Evolutionary conservation across 495 filamentous ascomycete genomes (phyloP).

Genomic region (Pseudevernia furfuracea): DNA sequence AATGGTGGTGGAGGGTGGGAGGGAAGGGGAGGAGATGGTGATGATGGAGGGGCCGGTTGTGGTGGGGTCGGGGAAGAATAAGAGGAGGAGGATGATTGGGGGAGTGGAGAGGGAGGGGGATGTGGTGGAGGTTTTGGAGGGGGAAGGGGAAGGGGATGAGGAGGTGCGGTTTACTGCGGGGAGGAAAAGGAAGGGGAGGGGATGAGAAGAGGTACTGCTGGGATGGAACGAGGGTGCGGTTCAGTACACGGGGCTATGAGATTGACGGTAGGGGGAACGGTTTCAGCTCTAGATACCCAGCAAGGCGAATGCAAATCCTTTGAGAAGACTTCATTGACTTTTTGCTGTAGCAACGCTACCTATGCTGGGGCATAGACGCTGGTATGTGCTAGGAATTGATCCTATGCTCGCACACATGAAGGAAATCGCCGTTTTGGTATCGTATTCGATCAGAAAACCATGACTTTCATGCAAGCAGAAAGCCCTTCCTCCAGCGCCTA

Average conservation of each 20-base stretch:
- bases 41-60: constrained; percentile 1
- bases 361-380: background rate
- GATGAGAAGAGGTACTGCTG: background rate
- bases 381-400: background rate
- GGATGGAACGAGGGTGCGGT: background rate
- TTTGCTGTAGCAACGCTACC: background rate
- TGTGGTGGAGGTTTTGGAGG: constrained; percentile 18
- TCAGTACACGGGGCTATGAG: too few relatives aligned
- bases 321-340: background rate
- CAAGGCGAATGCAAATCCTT: background rate
- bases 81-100: constrained; percentile 1
- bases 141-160: background rate
- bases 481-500: background rate
- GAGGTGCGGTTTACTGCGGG: background rate
- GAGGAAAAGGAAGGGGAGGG: constrained; percentile 15
- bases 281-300: background rate
- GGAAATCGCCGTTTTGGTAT: background rate
- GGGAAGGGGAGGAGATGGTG: constrained; percentile 19
- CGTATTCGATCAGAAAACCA: background rate
- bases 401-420: background rate
- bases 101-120: constrained; percentile 17
- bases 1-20: constrained; percentile 18
- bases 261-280: background rate
- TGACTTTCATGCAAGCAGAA: background rate
- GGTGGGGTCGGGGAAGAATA: background rate